These are phyloP conservation scores for Yamadazyma taylorii DNA, from an alignment of 1,139 yeast genomes.

Conservation along the genomic window DNA sequence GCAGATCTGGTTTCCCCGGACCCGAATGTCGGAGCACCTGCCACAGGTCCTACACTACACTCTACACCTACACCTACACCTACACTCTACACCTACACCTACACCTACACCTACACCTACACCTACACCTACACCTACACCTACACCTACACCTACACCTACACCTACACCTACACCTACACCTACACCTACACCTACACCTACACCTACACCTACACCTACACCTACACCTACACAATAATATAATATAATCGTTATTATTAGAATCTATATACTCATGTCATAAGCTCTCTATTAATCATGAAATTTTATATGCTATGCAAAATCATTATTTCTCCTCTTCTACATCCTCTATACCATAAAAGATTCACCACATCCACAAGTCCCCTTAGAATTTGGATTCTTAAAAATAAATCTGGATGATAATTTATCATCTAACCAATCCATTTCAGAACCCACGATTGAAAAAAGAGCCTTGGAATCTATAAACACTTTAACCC, in stretches of 20 bases:
- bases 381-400: constrained; percentile 95
- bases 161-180: too few species aligned
- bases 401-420: constrained; percentile 89
- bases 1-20: background rate
- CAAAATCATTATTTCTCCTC: background rate
- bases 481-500: constrained; percentile 88
- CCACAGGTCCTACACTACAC: background rate
- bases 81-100: background rate
- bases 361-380: constrained; percentile 98
- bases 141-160: too few species aligned
- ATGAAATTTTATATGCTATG: background rate
- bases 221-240: too few species aligned
- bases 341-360: constrained; percentile 59
- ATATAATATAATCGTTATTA: background rate
- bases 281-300: background rate
- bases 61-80: background rate
- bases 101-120: background rate
- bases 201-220: too few species aligned
- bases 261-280: constrained; percentile 1
- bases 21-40: constrained; percentile 1
- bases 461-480: constrained; percentile 94
- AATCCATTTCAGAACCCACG: constrained; percentile 97
- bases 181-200: too few species aligned
- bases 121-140: too few species aligned
- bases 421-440: constrained; percentile 90